These are phyloP conservation scores for Raddia distichophylla DNA, from an alignment of 176 grass and related monocot genomes.

Conservation along the genomic window DNA sequence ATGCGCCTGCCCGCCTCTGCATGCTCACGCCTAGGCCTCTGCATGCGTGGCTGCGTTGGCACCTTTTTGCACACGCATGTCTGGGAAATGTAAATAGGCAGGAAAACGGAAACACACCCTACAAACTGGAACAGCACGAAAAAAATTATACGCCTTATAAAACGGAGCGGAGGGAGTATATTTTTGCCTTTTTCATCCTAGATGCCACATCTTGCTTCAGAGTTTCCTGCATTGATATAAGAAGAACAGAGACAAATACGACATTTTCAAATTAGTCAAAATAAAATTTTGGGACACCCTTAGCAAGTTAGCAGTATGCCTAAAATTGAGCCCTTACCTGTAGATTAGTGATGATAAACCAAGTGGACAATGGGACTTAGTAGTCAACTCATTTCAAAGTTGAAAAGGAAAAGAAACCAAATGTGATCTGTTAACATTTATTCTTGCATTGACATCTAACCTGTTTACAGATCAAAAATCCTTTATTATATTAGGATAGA, in stretches of 20 bases:
- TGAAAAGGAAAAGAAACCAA: not conserved
- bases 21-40: too few species aligned
- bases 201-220: conserved; percentile 17
- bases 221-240: not conserved
- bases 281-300: not conserved
- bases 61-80: too few species aligned
- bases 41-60: too few species aligned
- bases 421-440: not conserved
- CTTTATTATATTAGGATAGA: too few species aligned
- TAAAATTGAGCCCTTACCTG: conserved; percentile 29
- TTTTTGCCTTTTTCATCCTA: conserved; percentile 16
- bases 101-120: too few species aligned
- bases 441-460: not conserved
- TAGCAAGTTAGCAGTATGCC: not conserved
- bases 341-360: conserved; percentile 2
- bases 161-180: too few species aligned
- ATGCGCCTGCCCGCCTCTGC: too few species aligned
- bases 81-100: too few species aligned
- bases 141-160: too few species aligned
- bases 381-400: not conserved
- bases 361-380: not conserved
- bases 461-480: not conserved
- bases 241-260: not conserved
- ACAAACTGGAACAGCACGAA: too few species aligned
- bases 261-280: conserved; percentile 9